Evolutionary conservation across 345 rosid species (phyloP).

Genomic region (Salix viminalis): DNA sequence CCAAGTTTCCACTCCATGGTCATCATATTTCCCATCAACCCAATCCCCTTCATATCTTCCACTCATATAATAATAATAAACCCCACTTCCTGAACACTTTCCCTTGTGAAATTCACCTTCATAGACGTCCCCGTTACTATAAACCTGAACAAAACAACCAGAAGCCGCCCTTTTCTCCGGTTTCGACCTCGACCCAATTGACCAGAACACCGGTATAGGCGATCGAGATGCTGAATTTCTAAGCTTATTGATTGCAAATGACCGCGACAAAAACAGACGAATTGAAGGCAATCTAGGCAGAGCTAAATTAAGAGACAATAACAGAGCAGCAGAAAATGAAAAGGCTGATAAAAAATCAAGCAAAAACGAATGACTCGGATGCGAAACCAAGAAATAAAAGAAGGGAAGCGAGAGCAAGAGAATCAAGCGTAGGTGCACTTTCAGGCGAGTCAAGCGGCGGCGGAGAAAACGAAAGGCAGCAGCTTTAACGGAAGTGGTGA

Average conservation of each 20-base stretch:
- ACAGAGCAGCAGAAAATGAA: slow-evolving; percentile 71
- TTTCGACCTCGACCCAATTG: slow-evolving; percentile 71
- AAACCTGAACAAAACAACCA: slow-evolving; percentile 85
- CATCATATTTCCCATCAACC: slow-evolving; percentile 91
- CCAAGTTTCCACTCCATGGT: slow-evolving; percentile 93
- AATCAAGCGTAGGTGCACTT: slow-evolving; percentile 58
- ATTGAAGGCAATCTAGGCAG: slow-evolving; percentile 80
- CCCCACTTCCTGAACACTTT: slow-evolving; percentile 82
- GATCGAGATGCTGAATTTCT: slow-evolving; percentile 30
- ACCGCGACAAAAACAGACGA: slow-evolving; percentile 71
- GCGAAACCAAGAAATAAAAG: slow-evolving; percentile 72
- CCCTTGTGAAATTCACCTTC: slow-evolving; percentile 91
- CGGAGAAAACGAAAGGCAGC: slow-evolving; percentile 45
- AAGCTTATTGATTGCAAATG: slow-evolving; percentile 56
- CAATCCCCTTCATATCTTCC: slow-evolving; percentile 92
- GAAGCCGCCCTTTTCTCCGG: slow-evolving; percentile 62
- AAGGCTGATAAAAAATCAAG: slow-evolving; percentile 84
- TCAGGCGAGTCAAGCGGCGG: slow-evolving; percentile 47
- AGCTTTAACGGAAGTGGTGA: slow-evolving; percentile 47
- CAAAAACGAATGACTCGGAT: slow-evolving; percentile 70
- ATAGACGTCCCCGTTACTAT: slow-evolving; percentile 83
- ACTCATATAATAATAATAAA: slow-evolving; percentile 85
- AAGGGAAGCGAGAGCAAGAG: slow-evolving; percentile 67
- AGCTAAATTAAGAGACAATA: slow-evolving; percentile 68
- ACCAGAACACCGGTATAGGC: slow-evolving; percentile 82